Evolutionary conservation across 73 alveolate species (phyloP).

Genomic region (Paramecium pentaurelia): DNA sequence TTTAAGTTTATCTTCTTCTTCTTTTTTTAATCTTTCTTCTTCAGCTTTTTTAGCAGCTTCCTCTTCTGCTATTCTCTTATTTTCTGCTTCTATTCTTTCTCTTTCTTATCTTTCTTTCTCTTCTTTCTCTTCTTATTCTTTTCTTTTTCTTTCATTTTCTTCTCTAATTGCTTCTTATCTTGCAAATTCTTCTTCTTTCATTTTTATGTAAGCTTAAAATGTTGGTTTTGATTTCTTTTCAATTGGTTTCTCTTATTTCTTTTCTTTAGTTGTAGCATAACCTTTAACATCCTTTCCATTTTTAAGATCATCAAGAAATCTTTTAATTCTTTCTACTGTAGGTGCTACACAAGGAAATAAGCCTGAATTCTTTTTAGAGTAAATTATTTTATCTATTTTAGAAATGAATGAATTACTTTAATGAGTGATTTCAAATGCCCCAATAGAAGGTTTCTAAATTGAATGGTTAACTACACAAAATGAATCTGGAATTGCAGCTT

Average conservation of each 20-base stretch:
- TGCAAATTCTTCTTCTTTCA: constrained; percentile 49
- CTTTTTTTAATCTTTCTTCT: background rate
- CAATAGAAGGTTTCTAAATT: background rate
- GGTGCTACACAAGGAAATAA: constrained; percentile 13
- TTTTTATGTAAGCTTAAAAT: constrained; percentile 7
- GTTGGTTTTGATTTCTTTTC: constrained; percentile 46
- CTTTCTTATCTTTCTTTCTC: constrained; percentile 25
- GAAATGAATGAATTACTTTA: background rate
- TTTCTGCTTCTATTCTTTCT: background rate
- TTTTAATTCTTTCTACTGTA: background rate
- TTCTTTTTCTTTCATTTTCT: constrained; percentile 42
- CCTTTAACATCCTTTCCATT: background rate
- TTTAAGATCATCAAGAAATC: background rate
- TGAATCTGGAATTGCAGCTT: constrained; percentile 27
- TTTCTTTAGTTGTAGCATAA: constrained; percentile 25
- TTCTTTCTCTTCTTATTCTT: constrained; percentile 34
- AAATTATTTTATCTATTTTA: constrained; percentile 5
- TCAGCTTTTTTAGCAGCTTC: constrained; percentile 10
- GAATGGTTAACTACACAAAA: constrained; percentile 11
- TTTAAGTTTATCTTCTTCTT: background rate
- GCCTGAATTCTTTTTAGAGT: constrained; percentile 40
- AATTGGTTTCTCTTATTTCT: background rate
- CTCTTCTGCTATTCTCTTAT: background rate
- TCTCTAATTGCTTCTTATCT: constrained; percentile 48
- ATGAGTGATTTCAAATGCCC: constrained; percentile 44